Evolutionary conservation across 306 rosid species (phyloP).

Genomic region (Luffa aegyptiaca): DNA sequence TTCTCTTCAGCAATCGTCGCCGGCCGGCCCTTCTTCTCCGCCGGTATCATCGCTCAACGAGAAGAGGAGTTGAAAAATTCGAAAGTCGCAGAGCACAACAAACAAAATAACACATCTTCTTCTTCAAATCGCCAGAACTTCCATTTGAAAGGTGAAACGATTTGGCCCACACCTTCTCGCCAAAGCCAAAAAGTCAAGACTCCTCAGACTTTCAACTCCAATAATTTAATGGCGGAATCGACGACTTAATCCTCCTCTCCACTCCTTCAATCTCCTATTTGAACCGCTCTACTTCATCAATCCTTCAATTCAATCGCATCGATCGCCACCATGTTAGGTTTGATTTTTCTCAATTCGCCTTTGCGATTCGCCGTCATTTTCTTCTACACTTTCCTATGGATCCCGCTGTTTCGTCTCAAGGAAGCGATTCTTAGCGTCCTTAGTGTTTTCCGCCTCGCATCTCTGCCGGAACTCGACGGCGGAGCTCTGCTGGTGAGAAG

Average conservation of each 20-base stretch:
- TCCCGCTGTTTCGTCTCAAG: background rate
- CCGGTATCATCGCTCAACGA: background rate
- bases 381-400: constrained; percentile 41
- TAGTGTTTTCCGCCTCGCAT: background rate
- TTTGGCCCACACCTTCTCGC: background rate
- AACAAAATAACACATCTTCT: background rate
- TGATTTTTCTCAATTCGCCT: background rate
- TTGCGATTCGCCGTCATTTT: constrained; percentile 30
- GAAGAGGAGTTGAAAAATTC: background rate
- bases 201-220: background rate
- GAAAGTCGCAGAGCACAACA: background rate
- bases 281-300: background rate
- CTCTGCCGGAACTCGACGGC: background rate
- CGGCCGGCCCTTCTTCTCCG: background rate
- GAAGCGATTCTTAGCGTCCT: background rate
- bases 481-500: background rate
- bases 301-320: background rate
- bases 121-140: background rate
- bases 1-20: background rate
- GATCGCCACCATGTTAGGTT: background rate
- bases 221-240: background rate
- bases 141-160: background rate
- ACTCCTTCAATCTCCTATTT: background rate
- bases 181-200: background rate
- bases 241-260: background rate